Evolutionary conservation across 2,329 filamentous ascomycete species (phyloP), one percentile per base, ranked within the genome.

Genomic region (Xylariaceae sp.): DNA sequence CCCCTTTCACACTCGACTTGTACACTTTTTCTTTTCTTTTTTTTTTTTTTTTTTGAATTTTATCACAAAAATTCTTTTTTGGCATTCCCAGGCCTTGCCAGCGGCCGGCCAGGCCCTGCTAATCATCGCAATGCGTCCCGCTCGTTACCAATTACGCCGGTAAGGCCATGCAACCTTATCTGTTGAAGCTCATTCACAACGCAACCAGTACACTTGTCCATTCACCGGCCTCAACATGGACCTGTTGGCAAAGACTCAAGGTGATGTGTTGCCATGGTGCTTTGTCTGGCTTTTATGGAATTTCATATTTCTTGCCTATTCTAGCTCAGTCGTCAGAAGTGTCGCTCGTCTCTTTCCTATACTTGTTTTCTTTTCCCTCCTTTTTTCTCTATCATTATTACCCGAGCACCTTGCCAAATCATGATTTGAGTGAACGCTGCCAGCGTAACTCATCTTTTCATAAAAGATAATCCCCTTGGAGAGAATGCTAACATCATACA

Each of bases 401-500:
- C 37, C 16, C 37, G 37, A 19, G 16, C 37, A 40, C 12, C 9
- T 40, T 40, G 37, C 16, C 13, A 6, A 10, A 12, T 34, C 30
- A 34, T 15, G 9, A 34, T 34, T 34, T 15, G 9, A 3, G 9
- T 34, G 12, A 10, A 34, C 30, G n/a, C n/a, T n/a, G n/a, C 8
- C 30, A 34, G n/a, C n/a, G n/a, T 18, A 37, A 16, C 32, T 15
- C 32, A 34, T 34, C 32, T 3, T 15, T 9, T 34, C 13, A 34
- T 34, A 5, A 15, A 34, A 30, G 10, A 36, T 13, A 13, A 16
- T 16, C 12, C 36, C 15, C 9, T 29, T 26, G 7, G 6, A 12
- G 32, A 19, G 12, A 26, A 6, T 51, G 29, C 56, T 58, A 41
- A 53, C 58, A 53, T 57, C 9, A 47, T 54, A 21, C n/a, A 18